Evolutionary conservation across 176 grass and related monocot species (phyloP).

Genomic region (Paspalum vaginatum): DNA sequence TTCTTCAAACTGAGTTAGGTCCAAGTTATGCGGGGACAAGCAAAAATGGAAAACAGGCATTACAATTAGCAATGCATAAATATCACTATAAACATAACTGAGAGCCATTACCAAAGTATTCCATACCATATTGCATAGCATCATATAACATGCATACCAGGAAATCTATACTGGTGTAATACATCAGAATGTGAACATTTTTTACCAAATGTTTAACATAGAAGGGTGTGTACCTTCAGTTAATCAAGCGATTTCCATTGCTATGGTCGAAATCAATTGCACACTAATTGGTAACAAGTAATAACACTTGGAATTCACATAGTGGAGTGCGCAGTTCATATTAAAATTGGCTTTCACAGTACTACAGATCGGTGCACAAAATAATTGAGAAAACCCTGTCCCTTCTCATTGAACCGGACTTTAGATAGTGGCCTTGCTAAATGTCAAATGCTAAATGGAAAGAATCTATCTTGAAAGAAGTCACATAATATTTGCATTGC

Average conservation of each 20-base stretch:
- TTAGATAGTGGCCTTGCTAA: neutral
- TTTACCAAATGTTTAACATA: neutral
- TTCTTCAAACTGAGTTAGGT: neutral
- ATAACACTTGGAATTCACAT: neutral
- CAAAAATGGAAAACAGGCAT: neutral
- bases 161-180: neutral
- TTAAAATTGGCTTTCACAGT: constrained; percentile 10
- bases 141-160: neutral
- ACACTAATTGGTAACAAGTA: neutral
- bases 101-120: neutral
- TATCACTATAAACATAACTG: neutral
- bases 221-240: neutral
- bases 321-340: neutral
- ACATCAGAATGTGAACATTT: neutral
- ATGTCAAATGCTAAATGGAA: neutral
- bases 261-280: neutral
- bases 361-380: neutral
- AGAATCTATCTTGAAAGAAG: neutral
- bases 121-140: neutral
- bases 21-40: neutral
- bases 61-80: constrained; percentile 7
- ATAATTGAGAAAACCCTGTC: neutral
- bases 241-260: neutral
- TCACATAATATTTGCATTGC: neutral
- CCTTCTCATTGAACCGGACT: neutral